Conservation (phyloP, 139 green algal species). For the Picochlorum sp. region DNA sequence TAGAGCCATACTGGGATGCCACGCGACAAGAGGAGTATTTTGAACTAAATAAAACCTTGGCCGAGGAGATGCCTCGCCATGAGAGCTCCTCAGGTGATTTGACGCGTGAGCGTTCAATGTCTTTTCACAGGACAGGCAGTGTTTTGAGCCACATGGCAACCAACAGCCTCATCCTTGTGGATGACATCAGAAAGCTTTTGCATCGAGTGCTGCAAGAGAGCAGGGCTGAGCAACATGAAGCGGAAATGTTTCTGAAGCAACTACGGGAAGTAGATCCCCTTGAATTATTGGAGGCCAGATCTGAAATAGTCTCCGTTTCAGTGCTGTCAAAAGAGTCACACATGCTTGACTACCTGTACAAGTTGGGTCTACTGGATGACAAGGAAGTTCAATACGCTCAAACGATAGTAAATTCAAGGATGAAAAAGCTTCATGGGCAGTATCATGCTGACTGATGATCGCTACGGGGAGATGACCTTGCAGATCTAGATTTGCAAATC, state of each 20-base stretch:
- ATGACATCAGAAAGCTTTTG: not conserved
- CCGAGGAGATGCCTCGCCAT: not conserved
- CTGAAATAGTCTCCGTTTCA: not conserved
- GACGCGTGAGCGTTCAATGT: no score
- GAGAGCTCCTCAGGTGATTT: not conserved
- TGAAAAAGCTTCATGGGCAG: not conserved
- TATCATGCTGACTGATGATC: slow-evolving; percentile 2
- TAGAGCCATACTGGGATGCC: slow-evolving; percentile 8
- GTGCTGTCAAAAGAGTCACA: slow-evolving; percentile 3
- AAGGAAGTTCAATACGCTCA: slow-evolving; percentile 4
- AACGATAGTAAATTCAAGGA: not conserved
- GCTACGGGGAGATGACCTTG: no score
- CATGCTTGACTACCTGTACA: not conserved
- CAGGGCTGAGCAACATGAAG: slow-evolving; percentile 3
- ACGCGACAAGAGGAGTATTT: not conserved
- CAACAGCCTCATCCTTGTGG: not conserved
- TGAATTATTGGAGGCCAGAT: not conserved
- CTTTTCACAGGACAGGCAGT: not conserved
- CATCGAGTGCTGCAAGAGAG: slow-evolving; percentile 9
- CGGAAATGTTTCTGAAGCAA: not conserved
- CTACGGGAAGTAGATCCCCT: not conserved
- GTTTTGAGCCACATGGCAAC: not conserved
- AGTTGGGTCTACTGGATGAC: slow-evolving; percentile 2
- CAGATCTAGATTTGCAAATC: no score
- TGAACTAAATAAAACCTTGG: not conserved